phyloP scores from a whole-genome alignment of 352 stramenopile species.

The Phytophthora constricta region DNA sequence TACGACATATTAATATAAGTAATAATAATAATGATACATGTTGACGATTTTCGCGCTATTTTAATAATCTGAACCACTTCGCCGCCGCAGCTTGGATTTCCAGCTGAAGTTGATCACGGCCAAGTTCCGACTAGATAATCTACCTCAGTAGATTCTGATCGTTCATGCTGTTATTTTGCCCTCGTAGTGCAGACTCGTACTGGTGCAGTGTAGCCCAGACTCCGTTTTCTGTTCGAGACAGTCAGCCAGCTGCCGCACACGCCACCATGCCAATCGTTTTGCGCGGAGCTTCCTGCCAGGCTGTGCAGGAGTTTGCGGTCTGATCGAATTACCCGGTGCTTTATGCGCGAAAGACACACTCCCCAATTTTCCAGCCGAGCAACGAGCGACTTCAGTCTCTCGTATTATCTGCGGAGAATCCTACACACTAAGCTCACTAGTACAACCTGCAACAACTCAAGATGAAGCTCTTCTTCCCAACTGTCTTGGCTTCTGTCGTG shows the following conservation, averaged over 20 bases:
- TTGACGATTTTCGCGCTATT: no score
- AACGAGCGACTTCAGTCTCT: background rate
- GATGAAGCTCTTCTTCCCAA: conserved; percentile 32
- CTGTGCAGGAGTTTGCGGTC: conserved; percentile 3
- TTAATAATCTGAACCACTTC: no score
- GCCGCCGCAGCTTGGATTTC: no score
- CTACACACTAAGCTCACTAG: background rate
- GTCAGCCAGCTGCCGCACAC: conserved; percentile 2
- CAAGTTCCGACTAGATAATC: no score
- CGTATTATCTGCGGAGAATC: no score
- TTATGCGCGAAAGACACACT: background rate
- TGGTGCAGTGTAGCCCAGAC: background rate
- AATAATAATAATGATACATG: no score
- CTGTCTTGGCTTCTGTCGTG: conserved; percentile 18
- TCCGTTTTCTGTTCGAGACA: conserved; percentile 7
- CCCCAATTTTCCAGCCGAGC: background rate
- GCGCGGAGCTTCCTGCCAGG: conserved; percentile 8
- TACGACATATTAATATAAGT: no score
- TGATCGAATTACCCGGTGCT: background rate
- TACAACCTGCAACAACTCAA: conserved; percentile 10
- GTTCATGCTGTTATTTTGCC: background rate
- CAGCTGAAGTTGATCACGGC: no score
- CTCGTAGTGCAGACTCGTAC: background rate
- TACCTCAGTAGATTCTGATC: background rate
- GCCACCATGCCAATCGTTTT: conserved; percentile 14